Evolutionary conservation across 225 moss, liverwort and hornwort species (phyloP).

Genomic region (Sphagnum contortum): DNA sequence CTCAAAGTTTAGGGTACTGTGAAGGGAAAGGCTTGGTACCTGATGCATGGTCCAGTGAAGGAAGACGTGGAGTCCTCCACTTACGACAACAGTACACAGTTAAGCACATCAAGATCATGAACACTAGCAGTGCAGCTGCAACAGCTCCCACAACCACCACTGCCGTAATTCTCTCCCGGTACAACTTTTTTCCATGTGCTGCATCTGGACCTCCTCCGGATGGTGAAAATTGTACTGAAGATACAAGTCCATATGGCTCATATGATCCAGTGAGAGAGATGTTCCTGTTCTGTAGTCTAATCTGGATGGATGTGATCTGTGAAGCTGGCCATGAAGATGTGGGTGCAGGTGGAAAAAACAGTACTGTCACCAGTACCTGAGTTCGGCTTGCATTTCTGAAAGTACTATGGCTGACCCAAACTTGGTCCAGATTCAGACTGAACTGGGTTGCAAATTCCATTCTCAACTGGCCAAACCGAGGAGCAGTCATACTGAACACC

Average conservation of each 20-base stretch:
- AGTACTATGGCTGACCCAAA: slow-evolving; percentile 24
- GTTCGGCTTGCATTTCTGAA: slow-evolving; percentile 1
- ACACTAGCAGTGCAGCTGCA: too few relatives aligned
- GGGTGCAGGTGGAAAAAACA: slow-evolving; percentile 18
- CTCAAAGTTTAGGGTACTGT: too few relatives aligned
- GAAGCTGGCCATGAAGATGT: slow-evolving; percentile 15
- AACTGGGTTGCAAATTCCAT: slow-evolving; percentile 12
- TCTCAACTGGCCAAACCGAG: slow-evolving; percentile 27
- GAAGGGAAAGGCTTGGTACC: slow-evolving; percentile 10
- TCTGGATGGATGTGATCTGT: slow-evolving; percentile 11
- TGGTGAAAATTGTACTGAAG: slow-evolving; percentile 21
- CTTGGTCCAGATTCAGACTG: slow-evolving; percentile 2
- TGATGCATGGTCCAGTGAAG: slow-evolving; percentile 19
- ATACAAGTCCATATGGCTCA: slow-evolving; percentile 26
- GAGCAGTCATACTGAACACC: slow-evolving; percentile 20
- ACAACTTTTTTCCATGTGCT: too few relatives aligned
- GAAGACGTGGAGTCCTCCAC: slow-evolving; percentile 19
- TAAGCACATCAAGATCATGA: too few relatives aligned
- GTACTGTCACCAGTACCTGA: slow-evolving; percentile 13
- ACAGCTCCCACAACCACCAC: too few relatives aligned
- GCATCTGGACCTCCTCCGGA: neutral
- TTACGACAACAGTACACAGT: too few relatives aligned
- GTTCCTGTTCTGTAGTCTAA: slow-evolving; percentile 13
- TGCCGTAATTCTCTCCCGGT: too few relatives aligned
- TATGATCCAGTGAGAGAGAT: slow-evolving; percentile 15